Conservation (phyloP, 1,139 yeast species). For the Kurtzmaniella quercitrusa region DNA sequence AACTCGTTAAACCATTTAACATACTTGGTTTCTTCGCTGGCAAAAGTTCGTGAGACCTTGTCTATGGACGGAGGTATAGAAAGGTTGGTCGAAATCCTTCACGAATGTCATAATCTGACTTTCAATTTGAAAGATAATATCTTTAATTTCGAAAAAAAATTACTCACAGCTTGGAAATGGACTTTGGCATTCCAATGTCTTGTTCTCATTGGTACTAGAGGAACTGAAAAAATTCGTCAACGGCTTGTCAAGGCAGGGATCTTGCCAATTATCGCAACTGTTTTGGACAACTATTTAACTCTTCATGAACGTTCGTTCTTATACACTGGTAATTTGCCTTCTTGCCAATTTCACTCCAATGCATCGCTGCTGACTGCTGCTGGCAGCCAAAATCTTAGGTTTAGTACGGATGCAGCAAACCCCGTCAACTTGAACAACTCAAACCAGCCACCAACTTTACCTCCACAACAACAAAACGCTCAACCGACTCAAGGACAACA, state of each 20-base stretch:
- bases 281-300: slow-evolving; percentile 75
- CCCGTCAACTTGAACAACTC: not conserved
- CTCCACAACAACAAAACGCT: slow-evolving; percentile 6
- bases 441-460: slow-evolving; percentile 4
- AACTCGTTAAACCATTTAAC: slow-evolving; percentile 89
- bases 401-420: not conserved
- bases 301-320: slow-evolving; percentile 37
- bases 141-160: slow-evolving; percentile 44
- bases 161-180: slow-evolving; percentile 93
- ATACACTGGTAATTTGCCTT: slow-evolving; percentile 18
- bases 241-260: slow-evolving; percentile 90
- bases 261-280: slow-evolving; percentile 86
- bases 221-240: slow-evolving; percentile 79
- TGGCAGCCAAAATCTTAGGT: not conserved
- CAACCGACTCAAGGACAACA: slow-evolving; percentile 4
- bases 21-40: slow-evolving; percentile 78
- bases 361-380: not conserved
- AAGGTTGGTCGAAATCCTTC: slow-evolving; percentile 77
- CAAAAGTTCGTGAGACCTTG: slow-evolving; percentile 86
- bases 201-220: slow-evolving; percentile 88
- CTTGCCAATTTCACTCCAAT: slow-evolving; percentile 2
- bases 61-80: slow-evolving; percentile 91
- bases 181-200: slow-evolving; percentile 89
- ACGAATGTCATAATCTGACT: slow-evolving; percentile 60
- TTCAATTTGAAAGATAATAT: slow-evolving; percentile 32